Evolutionary conservation across 2,329 filamentous ascomycete genomes (phyloP).

Genomic region (Xylariaceae sp.): DNA sequence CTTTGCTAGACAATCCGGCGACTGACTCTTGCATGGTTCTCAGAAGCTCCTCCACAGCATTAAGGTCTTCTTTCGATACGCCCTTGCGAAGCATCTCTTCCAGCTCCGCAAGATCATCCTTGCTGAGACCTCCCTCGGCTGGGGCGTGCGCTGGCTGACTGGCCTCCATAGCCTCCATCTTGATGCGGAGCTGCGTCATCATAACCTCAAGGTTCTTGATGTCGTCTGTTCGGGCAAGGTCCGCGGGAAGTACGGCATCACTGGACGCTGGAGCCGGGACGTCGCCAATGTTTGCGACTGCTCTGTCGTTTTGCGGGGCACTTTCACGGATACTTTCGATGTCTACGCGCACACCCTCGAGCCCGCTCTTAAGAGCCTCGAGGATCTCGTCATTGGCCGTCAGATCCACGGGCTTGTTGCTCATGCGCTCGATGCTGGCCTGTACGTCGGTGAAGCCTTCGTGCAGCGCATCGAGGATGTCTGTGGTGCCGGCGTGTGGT

Average conservation of each 20-base stretch:
- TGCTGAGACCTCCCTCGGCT: constrained; percentile 33
- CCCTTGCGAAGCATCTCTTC: constrained; percentile 48
- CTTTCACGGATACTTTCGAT: constrained; percentile 71
- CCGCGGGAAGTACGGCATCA: constrained; percentile 43
- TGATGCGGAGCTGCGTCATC: constrained; percentile 75
- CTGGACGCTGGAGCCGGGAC: constrained; percentile 37
- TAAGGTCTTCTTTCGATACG: constrained; percentile 33
- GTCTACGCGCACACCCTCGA: constrained; percentile 71
- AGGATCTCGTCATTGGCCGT: constrained; percentile 86
- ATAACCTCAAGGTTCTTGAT: constrained; percentile 83
- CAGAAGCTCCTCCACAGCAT: constrained; percentile 44
- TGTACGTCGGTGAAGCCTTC: constrained; percentile 79
- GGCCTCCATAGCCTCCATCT: constrained; percentile 73
- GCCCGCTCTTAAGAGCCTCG: constrained; percentile 77
- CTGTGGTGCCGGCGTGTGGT: constrained; percentile 68
- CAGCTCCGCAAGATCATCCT: constrained; percentile 42
- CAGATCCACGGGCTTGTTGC: constrained; percentile 75
- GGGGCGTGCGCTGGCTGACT: constrained; percentile 38
- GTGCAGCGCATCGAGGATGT: constrained; percentile 84
- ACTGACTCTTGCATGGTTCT: constrained; percentile 37
- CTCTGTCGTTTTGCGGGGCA: constrained; percentile 22
- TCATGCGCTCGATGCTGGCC: constrained; percentile 69
- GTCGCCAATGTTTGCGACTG: constrained; percentile 37
- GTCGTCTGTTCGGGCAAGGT: constrained; percentile 62
- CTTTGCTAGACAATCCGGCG: constrained; percentile 24